Conservation (phyloP, 495 filamentous ascomycete genomes). For the Ramalina intermedia region DNA sequence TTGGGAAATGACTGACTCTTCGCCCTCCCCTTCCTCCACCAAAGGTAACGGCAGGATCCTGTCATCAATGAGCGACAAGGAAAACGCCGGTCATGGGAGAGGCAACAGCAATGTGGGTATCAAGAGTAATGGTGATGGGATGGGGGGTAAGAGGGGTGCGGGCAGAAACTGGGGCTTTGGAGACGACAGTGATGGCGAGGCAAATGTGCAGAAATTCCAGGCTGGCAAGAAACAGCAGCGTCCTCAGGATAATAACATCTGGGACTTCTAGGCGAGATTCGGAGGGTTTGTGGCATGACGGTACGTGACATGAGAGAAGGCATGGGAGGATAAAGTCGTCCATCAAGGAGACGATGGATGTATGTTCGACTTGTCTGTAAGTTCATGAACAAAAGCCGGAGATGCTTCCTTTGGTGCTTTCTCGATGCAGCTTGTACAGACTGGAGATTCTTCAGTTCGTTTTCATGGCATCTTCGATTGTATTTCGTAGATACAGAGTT, state of each 20-base stretch:
- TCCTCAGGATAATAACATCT: slow-evolving; percentile 20
- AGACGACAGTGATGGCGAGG: slow-evolving; percentile 31
- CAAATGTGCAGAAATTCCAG: slow-evolving; percentile 23
- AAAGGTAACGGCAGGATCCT: background rate
- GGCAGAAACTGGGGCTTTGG: slow-evolving; percentile 47
- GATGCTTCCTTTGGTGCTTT: no score
- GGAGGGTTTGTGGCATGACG: slow-evolving; percentile 5
- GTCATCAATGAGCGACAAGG: slow-evolving; percentile 12
- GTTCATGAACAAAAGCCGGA: no score
- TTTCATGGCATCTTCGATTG: no score
- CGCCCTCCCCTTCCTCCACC: slow-evolving; percentile 1
- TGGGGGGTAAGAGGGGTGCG: slow-evolving; percentile 53
- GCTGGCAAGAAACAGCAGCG: slow-evolving; percentile 24
- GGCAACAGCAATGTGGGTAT: slow-evolving; percentile 29
- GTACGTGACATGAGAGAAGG: background rate
- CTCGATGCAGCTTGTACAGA: no score
- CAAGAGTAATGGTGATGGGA: slow-evolving; percentile 52
- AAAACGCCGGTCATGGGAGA: slow-evolving; percentile 13
- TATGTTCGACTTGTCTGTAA: no score
- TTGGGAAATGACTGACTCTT: slow-evolving; percentile 12
- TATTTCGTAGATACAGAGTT: no score
- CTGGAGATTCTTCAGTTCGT: no score
- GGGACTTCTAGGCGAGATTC: slow-evolving; percentile 33
- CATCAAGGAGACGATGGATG: no score
- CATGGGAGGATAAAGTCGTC: no score